These are phyloP conservation scores for Cudoniella acicularis DNA, from an alignment of 495 filamentous ascomycete genomes.

Conservation along the genomic window DNA sequence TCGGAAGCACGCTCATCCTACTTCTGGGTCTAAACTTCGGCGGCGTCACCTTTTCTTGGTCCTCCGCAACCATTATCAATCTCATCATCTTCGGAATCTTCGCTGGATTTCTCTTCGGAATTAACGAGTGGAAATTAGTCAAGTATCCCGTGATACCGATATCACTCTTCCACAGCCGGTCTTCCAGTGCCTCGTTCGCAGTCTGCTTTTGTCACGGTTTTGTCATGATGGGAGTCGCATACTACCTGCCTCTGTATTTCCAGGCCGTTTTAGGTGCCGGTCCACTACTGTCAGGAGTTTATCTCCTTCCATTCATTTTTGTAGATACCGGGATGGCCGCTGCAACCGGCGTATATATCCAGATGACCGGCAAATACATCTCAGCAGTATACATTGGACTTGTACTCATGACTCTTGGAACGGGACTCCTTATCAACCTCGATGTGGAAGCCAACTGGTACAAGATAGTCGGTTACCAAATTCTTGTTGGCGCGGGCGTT, in stretches of 20 bases:
- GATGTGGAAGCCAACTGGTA: constrained; percentile 45
- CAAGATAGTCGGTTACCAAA: constrained; percentile 51
- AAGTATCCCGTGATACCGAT: constrained; percentile 75
- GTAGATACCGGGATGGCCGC: constrained; percentile 63
- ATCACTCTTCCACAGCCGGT: constrained; percentile 56
- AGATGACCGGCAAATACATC: constrained; percentile 61
- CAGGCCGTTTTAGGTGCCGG: constrained; percentile 68
- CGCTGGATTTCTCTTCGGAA: constrained; percentile 56
- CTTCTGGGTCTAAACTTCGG: constrained; percentile 77
- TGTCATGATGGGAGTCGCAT: constrained; percentile 70
- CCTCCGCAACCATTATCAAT: constrained; percentile 70
- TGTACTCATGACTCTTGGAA: constrained; percentile 56
- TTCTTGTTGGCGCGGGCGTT: constrained; percentile 63
- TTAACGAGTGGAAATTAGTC: constrained; percentile 70
- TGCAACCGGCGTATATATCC: constrained; percentile 68
- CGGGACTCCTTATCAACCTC: constrained; percentile 62
- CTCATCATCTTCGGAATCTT: constrained; percentile 71
- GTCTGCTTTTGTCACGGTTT: constrained; percentile 64
- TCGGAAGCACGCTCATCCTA: constrained; percentile 78
- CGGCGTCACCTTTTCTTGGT: constrained; percentile 73
- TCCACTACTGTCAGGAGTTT: constrained; percentile 75
- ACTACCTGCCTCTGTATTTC: constrained; percentile 78
- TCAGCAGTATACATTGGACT: constrained; percentile 55
- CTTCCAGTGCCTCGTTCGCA: constrained; percentile 55
- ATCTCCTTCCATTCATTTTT: constrained; percentile 71